A percentile compares a stretch with the other conserved stretches of the same genome.
Conservation (phyloP, 768 basidiomycete species). For the Tulasnella sp. region DNA sequence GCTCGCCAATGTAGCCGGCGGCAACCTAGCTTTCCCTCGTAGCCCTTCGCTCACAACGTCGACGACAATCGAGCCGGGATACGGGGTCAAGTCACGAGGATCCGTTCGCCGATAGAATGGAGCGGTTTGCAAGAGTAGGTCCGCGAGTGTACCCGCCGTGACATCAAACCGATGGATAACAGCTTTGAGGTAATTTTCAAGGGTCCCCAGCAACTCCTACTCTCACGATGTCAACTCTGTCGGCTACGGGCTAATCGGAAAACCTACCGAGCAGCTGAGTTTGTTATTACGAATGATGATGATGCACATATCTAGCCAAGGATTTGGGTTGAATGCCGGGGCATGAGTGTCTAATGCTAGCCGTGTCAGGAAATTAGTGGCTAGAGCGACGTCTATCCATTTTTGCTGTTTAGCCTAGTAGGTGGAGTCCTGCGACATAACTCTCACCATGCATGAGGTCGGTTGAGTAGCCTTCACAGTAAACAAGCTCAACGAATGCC, state of each 20-base stretch:
- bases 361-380: constrained; percentile 51
- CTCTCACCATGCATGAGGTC: constrained; percentile 56
- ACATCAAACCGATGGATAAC: constrained; percentile 50
- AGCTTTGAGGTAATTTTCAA: constrained; percentile 59
- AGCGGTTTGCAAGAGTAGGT: constrained; percentile 49
- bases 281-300: constrained; percentile 59
- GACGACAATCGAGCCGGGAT: constrained; percentile 14
- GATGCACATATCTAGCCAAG: constrained; percentile 50
- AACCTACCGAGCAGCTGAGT: constrained; percentile 48
- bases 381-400: constrained; percentile 52
- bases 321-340: constrained; percentile 51
- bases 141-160: constrained; percentile 42
- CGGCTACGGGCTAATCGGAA: neutral
- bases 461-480: constrained; percentile 49
- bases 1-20: constrained; percentile 7
- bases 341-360: constrained; percentile 54
- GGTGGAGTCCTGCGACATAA: neutral
- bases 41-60: constrained; percentile 19
- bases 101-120: constrained; percentile 40
- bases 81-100: constrained; percentile 5
- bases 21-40: constrained; percentile 9
- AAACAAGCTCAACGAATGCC: constrained; percentile 54
- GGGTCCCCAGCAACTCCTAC: constrained; percentile 56
- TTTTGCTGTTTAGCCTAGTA: neutral
- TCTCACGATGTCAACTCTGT: neutral